These are phyloP conservation scores for Abrus precatorius DNA, from an alignment of 306 rosid species.

Conservation along the genomic window DNA sequence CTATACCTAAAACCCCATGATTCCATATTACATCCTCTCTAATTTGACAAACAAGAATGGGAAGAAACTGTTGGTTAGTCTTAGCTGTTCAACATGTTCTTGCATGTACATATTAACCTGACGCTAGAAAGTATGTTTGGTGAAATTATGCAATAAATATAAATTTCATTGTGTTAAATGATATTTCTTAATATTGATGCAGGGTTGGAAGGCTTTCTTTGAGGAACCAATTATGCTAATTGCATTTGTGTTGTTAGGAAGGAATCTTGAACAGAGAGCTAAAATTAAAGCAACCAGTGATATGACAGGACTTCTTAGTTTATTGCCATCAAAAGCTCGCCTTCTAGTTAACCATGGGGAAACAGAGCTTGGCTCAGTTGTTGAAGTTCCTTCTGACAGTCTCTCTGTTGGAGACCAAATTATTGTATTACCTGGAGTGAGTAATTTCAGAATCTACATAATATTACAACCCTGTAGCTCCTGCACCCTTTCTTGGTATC, in stretches of 20 bases:
- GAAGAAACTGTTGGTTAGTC: constrained; percentile 28
- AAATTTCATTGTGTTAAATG: constrained; percentile 44
- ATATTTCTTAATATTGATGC: constrained; percentile 48
- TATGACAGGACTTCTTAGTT: constrained; percentile 93
- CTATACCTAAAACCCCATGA: too few species aligned
- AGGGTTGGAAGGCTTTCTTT: constrained; percentile 99
- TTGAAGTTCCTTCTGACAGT: constrained; percentile 91
- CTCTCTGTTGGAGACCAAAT: constrained; percentile 89
- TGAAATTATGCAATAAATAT: constrained; percentile 39
- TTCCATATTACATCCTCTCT: not conserved
- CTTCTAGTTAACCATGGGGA: constrained; percentile 70
- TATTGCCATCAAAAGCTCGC: constrained; percentile 95
- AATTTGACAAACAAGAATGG: constrained; percentile 14
- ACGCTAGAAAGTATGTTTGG: constrained; percentile 24
- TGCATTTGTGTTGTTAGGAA: constrained; percentile 94
- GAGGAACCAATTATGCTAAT: constrained; percentile 99
- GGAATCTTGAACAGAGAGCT: constrained; percentile 98
- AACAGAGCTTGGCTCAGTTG: constrained; percentile 63
- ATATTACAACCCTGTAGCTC: constrained; percentile 33
- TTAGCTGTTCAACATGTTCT: constrained; percentile 21
- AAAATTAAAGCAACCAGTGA: constrained; percentile 98
- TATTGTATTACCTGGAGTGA: constrained; percentile 91
- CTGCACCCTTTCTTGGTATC: constrained; percentile 28
- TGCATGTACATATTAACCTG: constrained; percentile 33
- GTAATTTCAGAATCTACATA: constrained; percentile 48